Base-by-base conservation (phyloP, 108 stramenopile species). In the Asterionellopsis glacialis region DNA sequence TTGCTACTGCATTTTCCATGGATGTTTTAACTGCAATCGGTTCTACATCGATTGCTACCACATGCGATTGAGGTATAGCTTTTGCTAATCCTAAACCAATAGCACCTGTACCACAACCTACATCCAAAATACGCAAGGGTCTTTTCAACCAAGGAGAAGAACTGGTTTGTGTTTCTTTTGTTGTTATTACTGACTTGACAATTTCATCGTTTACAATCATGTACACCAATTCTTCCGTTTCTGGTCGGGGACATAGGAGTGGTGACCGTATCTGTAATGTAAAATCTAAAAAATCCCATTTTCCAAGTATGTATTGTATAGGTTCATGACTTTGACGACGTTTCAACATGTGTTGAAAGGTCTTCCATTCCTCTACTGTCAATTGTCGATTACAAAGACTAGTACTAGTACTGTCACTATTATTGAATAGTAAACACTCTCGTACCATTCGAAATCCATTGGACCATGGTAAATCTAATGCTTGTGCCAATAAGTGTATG, bases 191-290 rank as follows among this genome's bases (percentile, higher is more conserved):
- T 19, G 33, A n/a, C n/a, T 33, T 33, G 33, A 5, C 7, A 33
- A 5, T 33, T 21, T 48, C 47, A 40, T 74, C 72, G 49, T 77
- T 63, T 24, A 59, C 57, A 21, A 88, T 77, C 43, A 80, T 33
- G 40, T 85, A 76, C 41, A 97, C 95, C 59, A 97, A 69, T 74
- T 97, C 95, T 68, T 97, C 96, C 45, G 96, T 97, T 71, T 97
- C 96, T 0, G 96, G 96, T 39, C 96, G 62, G 16, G 96, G 96
- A 55, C 95, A 95, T 3, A 97, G 73, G 54, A 91, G 70, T 0
- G 96, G 96, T 40, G 80, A 57, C 50, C 69, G 76, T 47, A 94
- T 75, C 39, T 65, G 53, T 4, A 97, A 72, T 1, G 69, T 72
- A 23, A 86, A 68, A 45, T 87, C 67, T 47, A 90, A 72, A 76